Evolutionary conservation across 176 grass and related monocot genomes (phyloP).

Genomic region (Aegilops umbellulata): DNA sequence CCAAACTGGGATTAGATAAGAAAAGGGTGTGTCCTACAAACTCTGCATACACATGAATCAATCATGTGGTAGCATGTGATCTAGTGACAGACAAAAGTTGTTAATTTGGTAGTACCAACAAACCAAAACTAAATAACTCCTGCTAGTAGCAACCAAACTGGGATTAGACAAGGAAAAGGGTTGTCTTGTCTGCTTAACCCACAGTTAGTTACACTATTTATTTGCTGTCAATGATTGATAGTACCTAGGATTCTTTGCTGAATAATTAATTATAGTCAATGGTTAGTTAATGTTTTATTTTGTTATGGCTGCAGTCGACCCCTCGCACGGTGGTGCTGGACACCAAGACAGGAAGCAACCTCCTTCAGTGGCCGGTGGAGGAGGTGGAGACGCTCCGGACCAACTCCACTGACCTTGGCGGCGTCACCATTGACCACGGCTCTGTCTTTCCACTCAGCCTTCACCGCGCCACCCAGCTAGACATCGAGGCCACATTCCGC

Average conservation of each 20-base stretch:
- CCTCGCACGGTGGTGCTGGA: conserved; percentile 72
- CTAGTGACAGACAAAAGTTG: neutral
- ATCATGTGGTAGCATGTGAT: conserved; percentile 26
- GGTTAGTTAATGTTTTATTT: neutral
- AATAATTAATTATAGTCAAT: neutral
- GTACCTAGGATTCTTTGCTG: neutral
- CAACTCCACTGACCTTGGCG: conserved; percentile 44
- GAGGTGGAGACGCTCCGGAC: conserved; percentile 49
- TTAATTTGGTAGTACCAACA: neutral
- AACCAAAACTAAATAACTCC: neutral
- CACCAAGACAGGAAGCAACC: conserved; percentile 55
- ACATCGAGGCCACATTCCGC: conserved; percentile 75
- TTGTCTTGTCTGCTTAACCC: neutral
- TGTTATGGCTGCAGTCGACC: conserved; percentile 26
- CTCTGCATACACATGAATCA: neutral
- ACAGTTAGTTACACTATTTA: neutral
- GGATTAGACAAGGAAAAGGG: neutral
- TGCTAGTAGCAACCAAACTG: neutral
- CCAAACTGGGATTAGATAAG: neutral
- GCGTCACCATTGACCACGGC: conserved; percentile 53
- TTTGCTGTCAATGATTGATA: neutral
- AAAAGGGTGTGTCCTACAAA: neutral
- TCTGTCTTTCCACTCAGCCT: conserved; percentile 55
- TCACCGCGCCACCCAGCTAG: conserved; percentile 67
- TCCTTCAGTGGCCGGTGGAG: conserved; percentile 58